A percentile compares a stretch with the other conserved stretches of the same genome.
These are phyloP conservation scores for Silene latifolia DNA, from an alignment of 148 eudicot species.

Conservation along the genomic window DNA sequence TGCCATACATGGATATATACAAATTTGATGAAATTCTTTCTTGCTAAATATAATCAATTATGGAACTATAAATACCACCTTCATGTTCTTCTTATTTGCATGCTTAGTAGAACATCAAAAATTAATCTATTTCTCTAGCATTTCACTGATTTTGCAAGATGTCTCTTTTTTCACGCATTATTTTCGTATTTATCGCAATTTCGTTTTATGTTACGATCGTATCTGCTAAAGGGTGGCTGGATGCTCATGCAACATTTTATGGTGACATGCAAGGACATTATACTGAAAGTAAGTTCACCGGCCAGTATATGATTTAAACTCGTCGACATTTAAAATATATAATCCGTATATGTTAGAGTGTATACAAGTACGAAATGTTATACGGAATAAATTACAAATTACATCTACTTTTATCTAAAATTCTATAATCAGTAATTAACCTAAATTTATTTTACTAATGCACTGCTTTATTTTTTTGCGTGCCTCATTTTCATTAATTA, in stretches of 20 bases:
- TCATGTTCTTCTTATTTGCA: not conserved
- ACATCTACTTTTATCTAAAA: too few relatives aligned
- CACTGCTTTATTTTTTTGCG: too few relatives aligned
- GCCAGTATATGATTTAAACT: not conserved
- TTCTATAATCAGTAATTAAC: too few relatives aligned
- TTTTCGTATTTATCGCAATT: constrained; percentile 7
- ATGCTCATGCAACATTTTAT: constrained; percentile 33
- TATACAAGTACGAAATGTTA: too few relatives aligned
- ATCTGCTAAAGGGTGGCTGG: constrained; percentile 14
- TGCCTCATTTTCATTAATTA: too few relatives aligned
- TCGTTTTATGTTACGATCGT: constrained; percentile 2
- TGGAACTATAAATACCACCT: not conserved
- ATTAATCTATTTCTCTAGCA: not conserved
- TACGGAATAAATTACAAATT: not conserved
- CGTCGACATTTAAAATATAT: not conserved
- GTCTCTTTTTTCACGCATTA: not conserved
- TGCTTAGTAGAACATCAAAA: too few relatives aligned
- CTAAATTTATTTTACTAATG: too few relatives aligned
- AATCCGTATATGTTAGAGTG: too few relatives aligned
- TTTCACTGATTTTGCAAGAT: not conserved
- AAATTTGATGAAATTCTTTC: not conserved
- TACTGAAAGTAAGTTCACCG: constrained; percentile 17
- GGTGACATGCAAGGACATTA: constrained; percentile 14
- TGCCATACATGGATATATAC: not conserved
- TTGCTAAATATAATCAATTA: not conserved